A percentile compares a stretch with the other conserved stretches of the same genome.
phyloP scores from a whole-genome alignment of 257 asterid genomes.

The Penstemon barbatus region DNA sequence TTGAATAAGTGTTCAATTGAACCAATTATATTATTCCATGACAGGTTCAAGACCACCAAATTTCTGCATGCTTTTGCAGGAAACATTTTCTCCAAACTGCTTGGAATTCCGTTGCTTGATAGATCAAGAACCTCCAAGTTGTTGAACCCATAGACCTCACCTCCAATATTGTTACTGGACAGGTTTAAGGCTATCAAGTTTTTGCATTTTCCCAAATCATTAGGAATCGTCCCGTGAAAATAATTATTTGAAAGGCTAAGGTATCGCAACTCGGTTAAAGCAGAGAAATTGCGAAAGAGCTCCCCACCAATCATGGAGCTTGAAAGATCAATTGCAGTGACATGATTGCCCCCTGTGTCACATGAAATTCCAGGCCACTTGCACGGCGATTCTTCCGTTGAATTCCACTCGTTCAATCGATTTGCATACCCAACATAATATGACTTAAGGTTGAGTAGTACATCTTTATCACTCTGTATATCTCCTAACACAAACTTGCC shows the following conservation, averaged over 20 bases:
- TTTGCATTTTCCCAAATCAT: conserved; percentile 41
- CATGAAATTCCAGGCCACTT: conserved; percentile 47
- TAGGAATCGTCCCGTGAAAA: conserved; percentile 36
- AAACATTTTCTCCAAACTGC: conserved; percentile 28
- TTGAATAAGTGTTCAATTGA: conserved; percentile 33
- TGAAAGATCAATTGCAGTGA: conserved; percentile 40
- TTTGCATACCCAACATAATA: conserved; percentile 32
- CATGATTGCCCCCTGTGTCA: conserved; percentile 30
- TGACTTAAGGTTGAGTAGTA: conserved; percentile 36
- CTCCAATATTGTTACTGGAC: conserved; percentile 41
- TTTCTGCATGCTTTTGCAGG: conserved; percentile 33
- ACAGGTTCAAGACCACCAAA: conserved; percentile 42
- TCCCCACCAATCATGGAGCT: conserved; percentile 24
- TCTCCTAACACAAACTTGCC: conserved; percentile 42
- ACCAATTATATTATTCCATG: conserved; percentile 36
- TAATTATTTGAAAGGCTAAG: conserved; percentile 45
- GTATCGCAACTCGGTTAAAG: conserved; percentile 36
- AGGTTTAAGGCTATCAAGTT: conserved; percentile 44
- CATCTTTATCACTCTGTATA: conserved; percentile 39
- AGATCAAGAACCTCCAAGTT: conserved; percentile 49
- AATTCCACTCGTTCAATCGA: conserved; percentile 34
- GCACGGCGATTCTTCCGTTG: conserved; percentile 38
- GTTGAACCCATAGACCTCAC: conserved; percentile 38
- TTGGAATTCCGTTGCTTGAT: conserved; percentile 38
- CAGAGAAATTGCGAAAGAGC: conserved; percentile 44